Percentiles rank a stretch among this genome's conserved stretches.
Conservation (phyloP, 768 basidiomycete species). For the Trametes villosa region DNA sequence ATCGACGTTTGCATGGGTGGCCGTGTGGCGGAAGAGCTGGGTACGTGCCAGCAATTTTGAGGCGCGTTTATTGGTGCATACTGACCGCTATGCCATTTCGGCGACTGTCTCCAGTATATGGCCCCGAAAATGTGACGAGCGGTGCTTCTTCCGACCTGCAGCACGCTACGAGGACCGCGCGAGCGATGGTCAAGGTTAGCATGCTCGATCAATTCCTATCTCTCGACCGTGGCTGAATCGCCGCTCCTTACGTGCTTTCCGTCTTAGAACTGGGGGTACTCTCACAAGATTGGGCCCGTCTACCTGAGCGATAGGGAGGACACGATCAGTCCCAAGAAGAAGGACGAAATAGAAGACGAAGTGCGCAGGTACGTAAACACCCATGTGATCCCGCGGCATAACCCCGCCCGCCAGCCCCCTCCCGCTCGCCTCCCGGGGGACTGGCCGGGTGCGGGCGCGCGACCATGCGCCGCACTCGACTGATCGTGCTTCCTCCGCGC, state of each 20-base stretch:
- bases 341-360: constrained; percentile 87
- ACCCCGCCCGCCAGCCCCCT: constrained; percentile 8
- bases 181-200: constrained; percentile 86
- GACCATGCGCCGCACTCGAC: constrained; percentile 8
- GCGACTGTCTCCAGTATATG: constrained; percentile 65
- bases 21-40: constrained; percentile 91
- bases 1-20: constrained; percentile 96
- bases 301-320: constrained; percentile 76
- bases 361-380: constrained; percentile 65
- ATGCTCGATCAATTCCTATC: background rate
- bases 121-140: constrained; percentile 84
- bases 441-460: background rate
- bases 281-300: constrained; percentile 79
- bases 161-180: constrained; percentile 78
- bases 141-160: constrained; percentile 90
- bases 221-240: background rate
- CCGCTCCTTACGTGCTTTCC: constrained; percentile 6
- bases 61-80: constrained; percentile 10
- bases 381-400: constrained; percentile 17
- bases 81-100: constrained; percentile 21
- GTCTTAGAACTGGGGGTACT: constrained; percentile 75
- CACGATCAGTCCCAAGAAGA: constrained; percentile 72
- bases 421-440: constrained; percentile 2
- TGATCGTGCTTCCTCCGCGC: constrained; percentile 11
- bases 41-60: constrained; percentile 45